These are phyloP conservation scores for Lecanicillium sp. DNA, from an alignment of 2,329 filamentous ascomycete species.

Conservation along the genomic window DNA sequence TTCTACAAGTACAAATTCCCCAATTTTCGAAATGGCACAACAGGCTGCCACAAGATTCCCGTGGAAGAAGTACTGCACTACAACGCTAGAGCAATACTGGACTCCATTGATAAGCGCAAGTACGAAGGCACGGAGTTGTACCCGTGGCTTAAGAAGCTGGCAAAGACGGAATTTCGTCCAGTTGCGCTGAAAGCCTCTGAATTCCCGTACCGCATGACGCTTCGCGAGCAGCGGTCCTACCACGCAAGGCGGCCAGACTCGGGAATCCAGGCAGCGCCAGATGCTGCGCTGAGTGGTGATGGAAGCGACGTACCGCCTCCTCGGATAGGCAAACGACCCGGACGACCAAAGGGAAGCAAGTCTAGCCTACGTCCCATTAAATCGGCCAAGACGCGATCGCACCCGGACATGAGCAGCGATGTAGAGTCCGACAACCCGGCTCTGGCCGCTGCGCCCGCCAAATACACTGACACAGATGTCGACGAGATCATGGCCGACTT, in stretches of 20 bases:
- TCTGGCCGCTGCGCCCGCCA: constrained; percentile 9
- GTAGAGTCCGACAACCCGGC: constrained; percentile 27
- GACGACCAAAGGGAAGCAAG: constrained; percentile 34
- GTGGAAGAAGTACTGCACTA: constrained; percentile 35
- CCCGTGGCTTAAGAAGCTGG: constrained; percentile 23
- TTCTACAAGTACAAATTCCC: constrained; percentile 26
- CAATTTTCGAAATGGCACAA: constrained; percentile 14
- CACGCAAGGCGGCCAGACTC: constrained; percentile 4
- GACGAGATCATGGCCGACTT: constrained; percentile 26
- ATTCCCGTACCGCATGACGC: constrained; percentile 19
- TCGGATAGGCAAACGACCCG: constrained; percentile 22
- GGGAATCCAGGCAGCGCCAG: constrained; percentile 5
- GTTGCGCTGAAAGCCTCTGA: constrained; percentile 19
- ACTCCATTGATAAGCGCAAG: constrained; percentile 22
- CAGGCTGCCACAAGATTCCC: constrained; percentile 31
- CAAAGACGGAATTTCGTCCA: constrained; percentile 18
- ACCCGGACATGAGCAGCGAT: constrained; percentile 29
- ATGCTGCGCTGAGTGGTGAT: not conserved
- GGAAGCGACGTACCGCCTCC: constrained; percentile 7
- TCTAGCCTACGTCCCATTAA: constrained; percentile 35
- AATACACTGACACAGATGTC: constrained; percentile 10
- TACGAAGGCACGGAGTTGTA: constrained; percentile 26
- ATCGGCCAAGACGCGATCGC: constrained; percentile 36
- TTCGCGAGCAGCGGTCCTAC: constrained; percentile 13
- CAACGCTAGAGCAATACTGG: constrained; percentile 32